Conservation (phyloP, 352 stramenopile genomes). For the Phytophthora meadii region DNA sequence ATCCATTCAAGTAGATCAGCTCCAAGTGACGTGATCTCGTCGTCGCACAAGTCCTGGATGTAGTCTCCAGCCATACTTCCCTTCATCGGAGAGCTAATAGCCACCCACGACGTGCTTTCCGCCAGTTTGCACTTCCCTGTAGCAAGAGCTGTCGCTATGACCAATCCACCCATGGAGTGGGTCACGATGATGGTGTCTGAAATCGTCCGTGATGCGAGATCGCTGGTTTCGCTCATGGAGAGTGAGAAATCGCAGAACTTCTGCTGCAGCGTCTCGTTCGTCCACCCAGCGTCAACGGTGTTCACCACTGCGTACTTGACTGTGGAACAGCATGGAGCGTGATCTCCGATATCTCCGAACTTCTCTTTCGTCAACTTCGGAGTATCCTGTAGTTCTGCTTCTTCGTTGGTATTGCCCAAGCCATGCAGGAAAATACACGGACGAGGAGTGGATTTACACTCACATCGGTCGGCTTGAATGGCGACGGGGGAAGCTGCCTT, state of each 20-base stretch:
- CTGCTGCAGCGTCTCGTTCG: conserved; percentile 9
- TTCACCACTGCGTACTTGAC: conserved; percentile 30
- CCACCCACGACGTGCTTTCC: conserved; percentile 20
- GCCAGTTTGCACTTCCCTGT: conserved; percentile 19
- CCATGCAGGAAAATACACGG: conserved; percentile 35
- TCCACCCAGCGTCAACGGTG: conserved; percentile 18
- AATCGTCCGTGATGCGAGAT: conserved; percentile 5
- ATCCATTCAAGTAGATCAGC: neutral
- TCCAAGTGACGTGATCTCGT: neutral
- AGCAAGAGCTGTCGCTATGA: conserved; percentile 19
- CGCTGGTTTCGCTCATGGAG: conserved; percentile 20
- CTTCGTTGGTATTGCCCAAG: conserved; percentile 14
- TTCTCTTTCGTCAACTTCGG: conserved; percentile 10
- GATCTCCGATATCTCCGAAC: conserved; percentile 17
- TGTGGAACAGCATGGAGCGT: conserved; percentile 22
- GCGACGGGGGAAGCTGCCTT: neutral
- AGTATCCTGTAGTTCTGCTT: conserved; percentile 11
- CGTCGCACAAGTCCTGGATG: conserved; percentile 13
- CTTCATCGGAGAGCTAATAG: conserved; percentile 23
- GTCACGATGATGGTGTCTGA: conserved; percentile 28
- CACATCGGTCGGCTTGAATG: neutral
- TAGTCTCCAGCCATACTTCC: conserved; percentile 31
- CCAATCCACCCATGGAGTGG: conserved; percentile 34
- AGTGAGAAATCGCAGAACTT: conserved; percentile 27
- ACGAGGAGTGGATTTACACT: conserved; percentile 17